phyloP scores from a whole-genome alignment of 2,329 filamentous ascomycete genomes.

The Diplocarpon rosae region DNA sequence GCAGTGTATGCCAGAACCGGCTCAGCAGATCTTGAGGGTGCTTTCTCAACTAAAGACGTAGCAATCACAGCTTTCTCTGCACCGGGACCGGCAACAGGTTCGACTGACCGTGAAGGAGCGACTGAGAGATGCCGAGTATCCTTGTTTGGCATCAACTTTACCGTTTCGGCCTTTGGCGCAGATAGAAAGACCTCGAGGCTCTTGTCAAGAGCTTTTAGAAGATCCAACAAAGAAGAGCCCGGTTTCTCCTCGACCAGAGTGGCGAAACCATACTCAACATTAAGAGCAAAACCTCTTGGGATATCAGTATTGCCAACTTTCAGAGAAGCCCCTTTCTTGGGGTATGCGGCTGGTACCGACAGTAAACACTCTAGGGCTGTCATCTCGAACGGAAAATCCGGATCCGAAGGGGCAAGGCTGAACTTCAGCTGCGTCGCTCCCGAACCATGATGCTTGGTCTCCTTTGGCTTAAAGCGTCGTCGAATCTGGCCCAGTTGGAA shows the following conservation, averaged over 20 bases:
- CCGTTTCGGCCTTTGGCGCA: conserved; percentile 58
- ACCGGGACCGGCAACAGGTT: conserved; percentile 8
- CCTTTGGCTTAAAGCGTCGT: conserved; percentile 48
- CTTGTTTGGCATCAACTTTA: conserved; percentile 43
- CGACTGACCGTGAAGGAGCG: conserved; percentile 18
- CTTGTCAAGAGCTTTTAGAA: conserved; percentile 61
- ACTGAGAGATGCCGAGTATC: conserved; percentile 26
- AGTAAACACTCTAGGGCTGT: conserved; percentile 57
- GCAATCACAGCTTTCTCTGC: conserved; percentile 2
- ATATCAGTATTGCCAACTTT: conserved; percentile 59
- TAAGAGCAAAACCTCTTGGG: conserved; percentile 60
- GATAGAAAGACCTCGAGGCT: conserved; percentile 60
- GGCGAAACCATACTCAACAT: conserved; percentile 66
- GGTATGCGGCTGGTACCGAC: conserved; percentile 53
- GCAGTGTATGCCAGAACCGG: conserved; percentile 34
- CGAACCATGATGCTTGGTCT: conserved; percentile 24
- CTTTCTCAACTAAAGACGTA: neutral
- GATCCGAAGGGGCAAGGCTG: conserved; percentile 61
- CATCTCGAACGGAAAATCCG: conserved; percentile 74
- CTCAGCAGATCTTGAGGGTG: conserved; percentile 6
- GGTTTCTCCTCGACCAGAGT: conserved; percentile 45
- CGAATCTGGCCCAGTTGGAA: conserved; percentile 68
- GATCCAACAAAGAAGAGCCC: conserved; percentile 48
- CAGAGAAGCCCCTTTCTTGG: conserved; percentile 44
- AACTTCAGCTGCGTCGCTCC: conserved; percentile 46